These are phyloP conservation scores for Salix brachista DNA, from an alignment of 345 rosid species.

Conservation along the genomic window DNA sequence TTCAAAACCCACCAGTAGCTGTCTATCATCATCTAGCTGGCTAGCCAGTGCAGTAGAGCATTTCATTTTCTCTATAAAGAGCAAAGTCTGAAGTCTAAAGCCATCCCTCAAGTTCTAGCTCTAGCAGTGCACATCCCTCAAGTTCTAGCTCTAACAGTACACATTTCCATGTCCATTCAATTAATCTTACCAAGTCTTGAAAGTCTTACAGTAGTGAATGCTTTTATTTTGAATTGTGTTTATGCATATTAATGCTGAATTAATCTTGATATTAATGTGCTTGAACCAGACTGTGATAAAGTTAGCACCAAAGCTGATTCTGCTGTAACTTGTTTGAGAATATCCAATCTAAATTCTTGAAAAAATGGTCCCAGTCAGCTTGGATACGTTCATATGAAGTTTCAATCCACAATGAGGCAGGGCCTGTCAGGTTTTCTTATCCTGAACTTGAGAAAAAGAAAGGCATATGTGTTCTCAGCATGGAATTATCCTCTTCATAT, in stretches of 20 bases:
- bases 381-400: too few relatives aligned
- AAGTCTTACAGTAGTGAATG: not conserved
- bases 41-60: too few relatives aligned
- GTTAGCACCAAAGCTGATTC: too few relatives aligned
- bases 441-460: too few relatives aligned
- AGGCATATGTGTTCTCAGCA: too few relatives aligned
- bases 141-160: not conserved
- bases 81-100: too few relatives aligned
- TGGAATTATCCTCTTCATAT: too few relatives aligned
- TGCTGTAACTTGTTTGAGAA: too few relatives aligned
- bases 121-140: not conserved
- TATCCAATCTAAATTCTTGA: not conserved
- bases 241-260: not conserved
- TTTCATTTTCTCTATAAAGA: too few relatives aligned
- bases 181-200: not conserved
- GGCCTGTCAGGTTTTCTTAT: too few relatives aligned
- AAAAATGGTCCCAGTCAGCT: constrained; percentile 5
- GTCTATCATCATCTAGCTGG: too few relatives aligned
- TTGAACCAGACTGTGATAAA: constrained; percentile 27
- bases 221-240: not conserved
- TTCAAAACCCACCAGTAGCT: not conserved
- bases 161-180: not conserved
- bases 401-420: too few relatives aligned
- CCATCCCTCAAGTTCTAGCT: not conserved
- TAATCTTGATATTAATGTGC: not conserved